These are phyloP conservation scores for Phialocephala subalpina DNA, from an alignment of 2,329 filamentous ascomycete species.

Conservation along the genomic window DNA sequence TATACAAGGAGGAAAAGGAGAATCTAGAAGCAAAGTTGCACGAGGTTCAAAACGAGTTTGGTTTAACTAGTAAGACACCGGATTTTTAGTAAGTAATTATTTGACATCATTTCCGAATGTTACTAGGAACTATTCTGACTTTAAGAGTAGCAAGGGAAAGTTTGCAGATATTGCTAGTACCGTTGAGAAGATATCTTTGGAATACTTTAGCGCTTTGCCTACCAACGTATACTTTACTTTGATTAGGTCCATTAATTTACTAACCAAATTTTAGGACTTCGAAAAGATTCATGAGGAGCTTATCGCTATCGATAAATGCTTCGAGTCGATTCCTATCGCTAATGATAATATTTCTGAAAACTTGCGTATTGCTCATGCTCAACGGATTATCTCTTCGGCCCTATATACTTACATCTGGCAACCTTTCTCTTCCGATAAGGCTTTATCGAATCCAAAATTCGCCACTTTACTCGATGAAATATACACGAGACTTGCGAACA, in stretches of 20 bases:
- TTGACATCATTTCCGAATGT: background rate
- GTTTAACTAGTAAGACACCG: constrained; percentile 12
- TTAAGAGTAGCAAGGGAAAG: constrained; percentile 14
- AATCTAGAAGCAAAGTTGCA: constrained; percentile 20
- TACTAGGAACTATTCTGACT: constrained; percentile 15
- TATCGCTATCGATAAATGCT: constrained; percentile 16
- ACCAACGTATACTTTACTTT: constrained; percentile 9
- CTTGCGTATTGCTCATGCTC: constrained; percentile 27
- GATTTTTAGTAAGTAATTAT: constrained; percentile 28
- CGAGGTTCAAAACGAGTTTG: constrained; percentile 28
- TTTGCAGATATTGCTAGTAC: constrained; percentile 19
- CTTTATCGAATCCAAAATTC: constrained; percentile 16
- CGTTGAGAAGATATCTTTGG: constrained; percentile 16
- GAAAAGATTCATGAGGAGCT: constrained; percentile 23
- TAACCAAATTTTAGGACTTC: constrained; percentile 25
- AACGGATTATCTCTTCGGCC: constrained; percentile 29
- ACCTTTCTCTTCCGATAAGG: constrained; percentile 24
- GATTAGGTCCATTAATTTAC: constrained; percentile 8
- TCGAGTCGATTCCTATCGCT: constrained; percentile 26
- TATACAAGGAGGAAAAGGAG: constrained; percentile 22
- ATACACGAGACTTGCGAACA: constrained; percentile 17
- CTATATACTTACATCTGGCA: constrained; percentile 27
- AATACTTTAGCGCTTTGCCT: constrained; percentile 24
- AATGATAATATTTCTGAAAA: constrained; percentile 24
- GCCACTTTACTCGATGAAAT: constrained; percentile 21